Base-by-base conservation (phyloP, 192 early-diverging fungal species). In the Spizellomyces sp. region DNA sequence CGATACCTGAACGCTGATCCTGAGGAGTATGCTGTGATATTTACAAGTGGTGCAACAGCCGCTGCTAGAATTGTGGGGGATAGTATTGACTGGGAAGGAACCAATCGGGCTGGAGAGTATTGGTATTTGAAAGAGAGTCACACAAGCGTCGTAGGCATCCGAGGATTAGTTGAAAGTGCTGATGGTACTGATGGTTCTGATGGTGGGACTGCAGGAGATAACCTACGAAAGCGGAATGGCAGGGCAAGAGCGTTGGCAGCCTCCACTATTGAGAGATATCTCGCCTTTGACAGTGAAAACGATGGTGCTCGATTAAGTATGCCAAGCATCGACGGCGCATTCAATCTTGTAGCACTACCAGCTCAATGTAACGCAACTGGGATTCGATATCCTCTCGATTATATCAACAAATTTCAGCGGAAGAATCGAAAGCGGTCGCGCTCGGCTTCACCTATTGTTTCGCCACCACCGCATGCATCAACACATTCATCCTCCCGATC, bases 351-450 rank as follows among this genome's bases (percentile, higher is more conserved):
- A 44, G 90, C 91, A 0, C 91, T 89, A 70, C 91, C 93, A 0
- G 92, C 90, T 8, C 94, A 95, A 79, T 94, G 90, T 76, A 95
- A 95, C 80, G 92, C 89, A 75, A 85, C 88, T 9, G 94, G 94
- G 1, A 76, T 79, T 48, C 84, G 88, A 47, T 93, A 90, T 61
- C 89, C 91, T 8, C 78, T 92, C 7, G 59, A 76, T 4, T 91
- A 89, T 78, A 70, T 85, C 9, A 71, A 58, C 48, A 77, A 70
- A 45, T 75, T 90, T 64, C n/a, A n/a, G n/a, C 78, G 62, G 8
- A 9, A 10, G 36, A 67, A 36, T 54, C 14, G 48, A 42, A 36
- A 80, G 54, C 70, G 47, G 75, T 62, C 43, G 54, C n/a, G n/a
- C n/a, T n/a, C n/a, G n/a, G n/a, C n/a, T n/a, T n/a, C n/a, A n/a